Percentiles rank a stretch among this genome's conserved stretches.
These are phyloP conservation scores for Eucalyptus polybractea DNA, from an alignment of 345 rosid species.

Conservation along the genomic window DNA sequence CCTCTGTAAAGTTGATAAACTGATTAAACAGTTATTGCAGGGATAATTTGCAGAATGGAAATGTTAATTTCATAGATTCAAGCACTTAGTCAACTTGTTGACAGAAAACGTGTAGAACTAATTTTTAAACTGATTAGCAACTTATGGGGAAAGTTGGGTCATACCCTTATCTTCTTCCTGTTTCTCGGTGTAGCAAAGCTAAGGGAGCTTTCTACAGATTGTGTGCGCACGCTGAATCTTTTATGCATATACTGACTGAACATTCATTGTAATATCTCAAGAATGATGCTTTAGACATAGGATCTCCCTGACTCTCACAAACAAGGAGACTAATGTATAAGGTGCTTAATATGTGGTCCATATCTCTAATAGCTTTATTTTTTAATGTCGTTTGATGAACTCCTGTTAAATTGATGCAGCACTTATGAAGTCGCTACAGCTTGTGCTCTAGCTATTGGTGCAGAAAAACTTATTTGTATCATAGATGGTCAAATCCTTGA, in stretches of 20 bases:
- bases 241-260: not conserved
- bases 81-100: not conserved
- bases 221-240: not conserved
- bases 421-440: slow-evolving; percentile 98
- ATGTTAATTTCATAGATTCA: not conserved
- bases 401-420: slow-evolving; percentile 28
- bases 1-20: not conserved
- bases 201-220: not conserved
- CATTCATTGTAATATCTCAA: not conserved
- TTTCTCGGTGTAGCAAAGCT: not conserved
- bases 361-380: not conserved
- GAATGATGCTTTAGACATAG: not conserved
- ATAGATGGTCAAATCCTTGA: slow-evolving; percentile 89
- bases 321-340: not conserved
- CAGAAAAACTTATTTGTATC: slow-evolving; percentile 89
- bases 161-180: not conserved
- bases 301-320: not conserved
- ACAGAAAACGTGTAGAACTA: not conserved
- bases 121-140: not conserved
- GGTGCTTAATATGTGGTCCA: not conserved
- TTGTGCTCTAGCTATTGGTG: slow-evolving; percentile 90
- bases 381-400: not conserved
- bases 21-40: not conserved
- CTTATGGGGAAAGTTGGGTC: not conserved
- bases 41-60: not conserved